Evolutionary conservation across 306 rosid species (phyloP).

Genomic region (Datisca glomerata): DNA sequence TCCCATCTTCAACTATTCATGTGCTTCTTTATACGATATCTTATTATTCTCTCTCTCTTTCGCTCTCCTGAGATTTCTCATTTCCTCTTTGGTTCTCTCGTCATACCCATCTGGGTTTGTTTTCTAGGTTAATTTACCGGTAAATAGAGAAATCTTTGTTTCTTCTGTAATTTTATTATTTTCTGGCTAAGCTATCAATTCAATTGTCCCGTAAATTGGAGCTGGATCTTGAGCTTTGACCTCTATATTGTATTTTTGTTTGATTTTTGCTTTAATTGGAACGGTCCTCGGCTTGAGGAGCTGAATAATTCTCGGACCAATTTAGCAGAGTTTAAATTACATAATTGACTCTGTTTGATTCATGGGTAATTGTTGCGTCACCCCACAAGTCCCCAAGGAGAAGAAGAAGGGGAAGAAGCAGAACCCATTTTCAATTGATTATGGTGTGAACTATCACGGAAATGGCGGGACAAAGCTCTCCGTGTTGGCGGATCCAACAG

Average conservation of each 20-base stretch:
- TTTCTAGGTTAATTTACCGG: too few species aligned
- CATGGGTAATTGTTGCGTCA: slow-evolving; percentile 81
- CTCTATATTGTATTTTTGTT: not conserved
- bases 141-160: not conserved
- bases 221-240: slow-evolving; percentile 7
- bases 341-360: not conserved
- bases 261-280: slow-evolving; percentile 1
- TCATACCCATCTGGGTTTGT: slow-evolving; percentile 5
- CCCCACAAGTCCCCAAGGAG: slow-evolving; percentile 22
- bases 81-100: not conserved
- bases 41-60: not conserved
- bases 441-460: slow-evolving; percentile 6
- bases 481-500: slow-evolving; percentile 64
- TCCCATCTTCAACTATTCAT: not conserved
- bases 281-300: not conserved
- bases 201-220: not conserved
- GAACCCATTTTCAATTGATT: slow-evolving; percentile 52
- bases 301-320: slow-evolving; percentile 2
- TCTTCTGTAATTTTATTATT: not conserved
- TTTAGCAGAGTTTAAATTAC: not conserved
- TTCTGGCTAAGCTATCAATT: not conserved
- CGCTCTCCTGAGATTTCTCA: not conserved
- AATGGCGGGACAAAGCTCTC: slow-evolving; percentile 24
- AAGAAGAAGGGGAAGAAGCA: slow-evolving; percentile 31
- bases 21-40: not conserved